phyloP scores from a whole-genome alignment of 179 eudicot species.

The Beta corolliflora region DNA sequence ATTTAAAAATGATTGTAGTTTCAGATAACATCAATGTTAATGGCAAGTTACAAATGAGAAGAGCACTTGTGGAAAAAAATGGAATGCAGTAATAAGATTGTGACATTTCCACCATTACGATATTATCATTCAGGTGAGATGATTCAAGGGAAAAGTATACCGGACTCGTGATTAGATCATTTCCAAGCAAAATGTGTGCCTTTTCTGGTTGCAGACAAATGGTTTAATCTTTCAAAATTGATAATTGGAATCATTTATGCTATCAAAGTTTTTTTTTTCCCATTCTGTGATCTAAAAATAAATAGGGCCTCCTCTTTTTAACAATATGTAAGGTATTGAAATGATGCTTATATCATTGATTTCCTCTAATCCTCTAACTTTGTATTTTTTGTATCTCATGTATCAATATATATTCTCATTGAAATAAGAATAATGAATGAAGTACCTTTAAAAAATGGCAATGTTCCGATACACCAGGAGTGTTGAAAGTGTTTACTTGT shows the following conservation, averaged over 20 bases:
- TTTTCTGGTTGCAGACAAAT: not conserved
- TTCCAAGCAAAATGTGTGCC: not conserved
- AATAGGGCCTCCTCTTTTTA: no score
- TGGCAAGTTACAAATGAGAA: not conserved
- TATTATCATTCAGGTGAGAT: not conserved
- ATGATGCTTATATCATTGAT: not conserved
- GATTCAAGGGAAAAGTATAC: not conserved
- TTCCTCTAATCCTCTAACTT: not conserved
- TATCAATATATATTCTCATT: not conserved
- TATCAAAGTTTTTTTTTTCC: no score
- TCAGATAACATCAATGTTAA: not conserved
- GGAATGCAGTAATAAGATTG: not conserved
- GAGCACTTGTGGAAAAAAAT: not conserved
- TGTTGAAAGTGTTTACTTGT: constrained; percentile 86
- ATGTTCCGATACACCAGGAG: constrained; percentile 81
- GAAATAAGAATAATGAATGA: not conserved
- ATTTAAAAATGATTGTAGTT: not conserved
- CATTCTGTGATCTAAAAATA: no score
- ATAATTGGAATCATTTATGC: no score
- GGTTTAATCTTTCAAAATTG: no score
- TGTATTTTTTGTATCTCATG: not conserved
- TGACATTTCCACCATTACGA: not conserved
- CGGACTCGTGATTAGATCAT: not conserved
- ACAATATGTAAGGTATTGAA: no score
- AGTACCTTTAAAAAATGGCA: constrained; percentile 92